Evolutionary conservation across 2,329 filamentous ascomycete genomes (phyloP).

Genomic region (Leptographium radiaticola): DNA sequence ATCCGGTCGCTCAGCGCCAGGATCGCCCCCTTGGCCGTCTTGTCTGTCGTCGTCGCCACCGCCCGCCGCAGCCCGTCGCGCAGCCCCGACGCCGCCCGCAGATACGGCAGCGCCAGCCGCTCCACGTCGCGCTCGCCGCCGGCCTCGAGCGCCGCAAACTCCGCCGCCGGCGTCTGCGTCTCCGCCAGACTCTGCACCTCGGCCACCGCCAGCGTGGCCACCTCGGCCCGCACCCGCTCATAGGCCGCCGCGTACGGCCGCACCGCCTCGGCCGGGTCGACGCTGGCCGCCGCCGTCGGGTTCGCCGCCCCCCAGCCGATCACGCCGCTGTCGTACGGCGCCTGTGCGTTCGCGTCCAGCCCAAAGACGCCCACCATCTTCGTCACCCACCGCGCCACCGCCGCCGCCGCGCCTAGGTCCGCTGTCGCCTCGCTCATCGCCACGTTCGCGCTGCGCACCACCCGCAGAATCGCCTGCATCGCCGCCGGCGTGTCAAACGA

Average conservation of each 20-base stretch:
- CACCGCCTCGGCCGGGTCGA: constrained; percentile 8
- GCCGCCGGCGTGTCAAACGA: constrained; percentile 56
- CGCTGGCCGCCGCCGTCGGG: constrained; percentile 22
- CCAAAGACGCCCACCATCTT: constrained; percentile 54
- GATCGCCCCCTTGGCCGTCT: constrained; percentile 16
- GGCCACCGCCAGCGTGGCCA: constrained; percentile 3
- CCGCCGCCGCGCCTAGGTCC: constrained; percentile 10
- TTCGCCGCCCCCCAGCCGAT: constrained; percentile 58
- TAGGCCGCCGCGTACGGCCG: constrained; percentile 9
- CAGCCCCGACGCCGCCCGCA: constrained; percentile 39
- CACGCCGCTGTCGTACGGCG: constrained; percentile 22
- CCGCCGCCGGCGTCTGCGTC: constrained; percentile 2
- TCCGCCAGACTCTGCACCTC: constrained; percentile 6
- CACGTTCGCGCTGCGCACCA: constrained; percentile 52
- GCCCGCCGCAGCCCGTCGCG: constrained; percentile 21
- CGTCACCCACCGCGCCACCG: constrained; percentile 48
- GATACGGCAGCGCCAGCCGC: constrained; percentile 36
- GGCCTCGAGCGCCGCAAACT: constrained; percentile 2
- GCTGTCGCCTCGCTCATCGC: constrained; percentile 13
- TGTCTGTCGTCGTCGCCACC: constrained; percentile 10
- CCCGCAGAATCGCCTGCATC: constrained; percentile 47
- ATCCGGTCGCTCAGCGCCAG: constrained; percentile 52
- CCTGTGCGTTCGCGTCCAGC: constrained; percentile 32
- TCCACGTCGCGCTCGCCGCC: constrained; percentile 6
- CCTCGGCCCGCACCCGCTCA: constrained; percentile 8